Base-by-base conservation (phyloP, 2,329 filamentous ascomycete genomes). In the Chaetomiaceae sp. region DNA sequence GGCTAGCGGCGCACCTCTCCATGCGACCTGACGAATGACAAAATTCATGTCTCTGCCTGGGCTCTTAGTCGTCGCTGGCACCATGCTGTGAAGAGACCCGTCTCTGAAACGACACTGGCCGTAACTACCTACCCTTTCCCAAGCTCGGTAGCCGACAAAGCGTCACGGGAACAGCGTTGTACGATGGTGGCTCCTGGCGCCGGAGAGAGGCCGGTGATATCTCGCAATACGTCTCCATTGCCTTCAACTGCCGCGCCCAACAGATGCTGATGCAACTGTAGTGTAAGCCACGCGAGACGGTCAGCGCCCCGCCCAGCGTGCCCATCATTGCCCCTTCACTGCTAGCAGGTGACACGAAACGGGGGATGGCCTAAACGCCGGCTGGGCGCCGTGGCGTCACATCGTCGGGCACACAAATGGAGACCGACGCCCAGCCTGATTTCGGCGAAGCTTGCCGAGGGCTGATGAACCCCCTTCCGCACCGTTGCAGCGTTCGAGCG, bases 351-450 rank as follows among this genome's bases (percentile, higher is more conserved):
- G 35, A 35, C 2, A 19, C 26, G 10, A 34, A 15, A 20, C 15
- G 17, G 14, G 14, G 29, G 35, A 12, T 30, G 11, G 3, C 26
- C 26, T 26, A 30, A 7, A n/a, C n/a, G 22, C 24, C 8, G 4
- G 20, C 15, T 32, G 38, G n/a, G 19, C 17, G 26, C 19, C 19
- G 9, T 36, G n/a, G 17, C 27, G 19, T 27, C 17, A 10, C 19
- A 9, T 17, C 43, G n/a, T 39, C 47, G 47, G 47, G 12, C 18
- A 30, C 41, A 52, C 18, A 47, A 48, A 12, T 50, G 44, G 39
- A n/a, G 19, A 19, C 50, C 47, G 47, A 34, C 41, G 32, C 30
- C 27, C 34, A 26, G 18, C 35, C 40, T 20, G 33, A 36, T 41
- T 37, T 3, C 35, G 27, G 15, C 11, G 19, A 19, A 22, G n/a